phyloP scores from a whole-genome alignment of 306 rosid genomes.

The Sicyos baderoa region DNA sequence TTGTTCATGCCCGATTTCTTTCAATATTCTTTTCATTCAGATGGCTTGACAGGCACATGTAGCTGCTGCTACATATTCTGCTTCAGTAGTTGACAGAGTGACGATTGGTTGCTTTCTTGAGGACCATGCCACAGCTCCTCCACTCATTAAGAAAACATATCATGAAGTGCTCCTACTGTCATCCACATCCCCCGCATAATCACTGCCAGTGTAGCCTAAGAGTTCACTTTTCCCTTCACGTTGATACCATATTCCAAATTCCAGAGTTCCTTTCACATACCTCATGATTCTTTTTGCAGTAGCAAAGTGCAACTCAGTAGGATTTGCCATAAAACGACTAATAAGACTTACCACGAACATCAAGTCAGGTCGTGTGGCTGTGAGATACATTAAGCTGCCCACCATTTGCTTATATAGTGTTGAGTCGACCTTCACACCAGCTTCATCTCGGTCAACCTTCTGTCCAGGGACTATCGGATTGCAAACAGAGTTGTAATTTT shows the following conservation, averaged over 20 bases:
- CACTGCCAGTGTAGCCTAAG: background rate
- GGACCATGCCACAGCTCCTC: background rate
- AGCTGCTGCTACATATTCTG: background rate
- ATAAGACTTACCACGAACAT: background rate
- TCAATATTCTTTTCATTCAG: background rate
- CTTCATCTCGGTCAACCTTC: background rate
- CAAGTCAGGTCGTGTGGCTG: background rate
- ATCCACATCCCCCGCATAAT: background rate
- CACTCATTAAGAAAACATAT: background rate
- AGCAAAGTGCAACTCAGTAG: background rate
- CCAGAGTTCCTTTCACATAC: background rate
- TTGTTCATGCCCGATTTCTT: too few species aligned
- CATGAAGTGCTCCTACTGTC: background rate
- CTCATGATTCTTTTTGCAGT: background rate
- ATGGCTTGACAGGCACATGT: background rate
- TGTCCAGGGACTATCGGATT: background rate
- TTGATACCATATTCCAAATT: background rate
- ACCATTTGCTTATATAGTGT: slow-evolving; percentile 5
- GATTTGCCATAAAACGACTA: background rate
- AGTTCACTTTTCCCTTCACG: too few species aligned
- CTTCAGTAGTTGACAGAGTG: background rate
- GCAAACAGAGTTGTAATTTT: background rate
- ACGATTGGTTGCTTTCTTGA: background rate
- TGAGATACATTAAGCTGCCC: slow-evolving; percentile 1
- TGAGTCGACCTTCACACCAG: background rate